Evolutionary conservation across 2,329 filamentous ascomycete species (phyloP).

Genomic region (Dothideomycetes sp.): DNA sequence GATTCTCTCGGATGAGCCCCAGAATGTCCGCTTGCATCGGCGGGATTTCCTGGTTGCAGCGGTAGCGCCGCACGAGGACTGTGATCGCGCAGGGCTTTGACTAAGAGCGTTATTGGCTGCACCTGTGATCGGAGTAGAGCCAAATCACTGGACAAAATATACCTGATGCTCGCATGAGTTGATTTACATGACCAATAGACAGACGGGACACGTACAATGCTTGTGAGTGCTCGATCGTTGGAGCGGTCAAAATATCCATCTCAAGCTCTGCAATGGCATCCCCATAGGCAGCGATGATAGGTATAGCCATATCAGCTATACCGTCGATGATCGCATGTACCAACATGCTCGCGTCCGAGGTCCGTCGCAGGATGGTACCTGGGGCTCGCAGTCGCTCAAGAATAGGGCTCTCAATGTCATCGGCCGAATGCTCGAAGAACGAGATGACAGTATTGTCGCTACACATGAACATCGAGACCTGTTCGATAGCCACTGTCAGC

Average conservation of each 20-base stretch:
- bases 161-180: conserved; percentile 22
- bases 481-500: conserved; percentile 71
- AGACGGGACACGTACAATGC: conserved; percentile 34
- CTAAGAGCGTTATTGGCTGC: conserved; percentile 67
- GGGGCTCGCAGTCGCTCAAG: conserved; percentile 60
- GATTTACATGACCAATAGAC: background rate
- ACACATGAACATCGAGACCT: conserved; percentile 81
- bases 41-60: conserved; percentile 6
- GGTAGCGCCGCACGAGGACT: conserved; percentile 32
- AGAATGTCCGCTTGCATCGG: background rate
- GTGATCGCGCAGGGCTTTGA: conserved; percentile 78
- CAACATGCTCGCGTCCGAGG: conserved; percentile 79
- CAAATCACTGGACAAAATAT: conserved; percentile 68
- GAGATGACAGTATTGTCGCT: conserved; percentile 82
- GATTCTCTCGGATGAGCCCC: background rate
- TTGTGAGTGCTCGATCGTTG: conserved; percentile 66
- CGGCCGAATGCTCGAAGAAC: conserved; percentile 82
- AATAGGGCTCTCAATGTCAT: conserved; percentile 74
- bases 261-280: conserved; percentile 81
- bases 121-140: conserved; percentile 73
- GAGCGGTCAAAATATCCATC: conserved; percentile 71
- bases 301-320: conserved; percentile 81
- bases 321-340: conserved; percentile 83
- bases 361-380: conserved; percentile 74
- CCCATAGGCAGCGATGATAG: conserved; percentile 71